Conservation (phyloP, 352 stramenopile species). For the Pythium sukuiense region DNA sequence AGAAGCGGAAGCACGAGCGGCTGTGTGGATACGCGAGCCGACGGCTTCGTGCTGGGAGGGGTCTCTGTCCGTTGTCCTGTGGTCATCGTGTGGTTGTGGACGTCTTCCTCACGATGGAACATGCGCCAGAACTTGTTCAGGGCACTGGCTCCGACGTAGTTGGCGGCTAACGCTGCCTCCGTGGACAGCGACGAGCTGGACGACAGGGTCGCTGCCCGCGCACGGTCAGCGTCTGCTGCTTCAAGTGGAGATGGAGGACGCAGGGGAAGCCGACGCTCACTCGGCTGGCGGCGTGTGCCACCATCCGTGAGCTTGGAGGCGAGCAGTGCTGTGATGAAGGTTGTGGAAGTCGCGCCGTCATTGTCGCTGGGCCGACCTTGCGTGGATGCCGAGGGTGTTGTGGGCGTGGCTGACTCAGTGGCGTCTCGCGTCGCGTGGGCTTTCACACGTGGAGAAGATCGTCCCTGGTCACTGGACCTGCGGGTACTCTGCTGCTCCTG, state of each 20-base stretch:
- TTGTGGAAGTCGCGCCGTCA: slow-evolving; percentile 12
- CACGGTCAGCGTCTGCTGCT: slow-evolving; percentile 31
- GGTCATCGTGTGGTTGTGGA: slow-evolving; percentile 51
- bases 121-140: slow-evolving; percentile 68
- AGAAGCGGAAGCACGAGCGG: slow-evolving; percentile 21
- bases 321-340: slow-evolving; percentile 52
- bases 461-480: slow-evolving; percentile 25
- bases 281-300: neutral
- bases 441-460: slow-evolving; percentile 29
- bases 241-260: slow-evolving; percentile 67
- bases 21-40: neutral
- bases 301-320: slow-evolving; percentile 24
- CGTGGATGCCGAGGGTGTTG: neutral
- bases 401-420: neutral
- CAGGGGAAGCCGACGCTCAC: slow-evolving; percentile 12
- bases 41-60: neutral
- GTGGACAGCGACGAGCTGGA: slow-evolving; percentile 4
- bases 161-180: slow-evolving; percentile 32
- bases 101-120: slow-evolving; percentile 66
- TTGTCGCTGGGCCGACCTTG: neutral
- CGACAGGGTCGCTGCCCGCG: slow-evolving; percentile 9
- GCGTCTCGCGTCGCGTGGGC: slow-evolving; percentile 17
- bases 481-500: slow-evolving; percentile 9
- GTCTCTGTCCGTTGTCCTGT: slow-evolving; percentile 5
- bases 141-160: slow-evolving; percentile 63